Evolutionary conservation across 2,329 filamentous ascomycete species (phyloP).

Genomic region (Fusarium humuli): DNA sequence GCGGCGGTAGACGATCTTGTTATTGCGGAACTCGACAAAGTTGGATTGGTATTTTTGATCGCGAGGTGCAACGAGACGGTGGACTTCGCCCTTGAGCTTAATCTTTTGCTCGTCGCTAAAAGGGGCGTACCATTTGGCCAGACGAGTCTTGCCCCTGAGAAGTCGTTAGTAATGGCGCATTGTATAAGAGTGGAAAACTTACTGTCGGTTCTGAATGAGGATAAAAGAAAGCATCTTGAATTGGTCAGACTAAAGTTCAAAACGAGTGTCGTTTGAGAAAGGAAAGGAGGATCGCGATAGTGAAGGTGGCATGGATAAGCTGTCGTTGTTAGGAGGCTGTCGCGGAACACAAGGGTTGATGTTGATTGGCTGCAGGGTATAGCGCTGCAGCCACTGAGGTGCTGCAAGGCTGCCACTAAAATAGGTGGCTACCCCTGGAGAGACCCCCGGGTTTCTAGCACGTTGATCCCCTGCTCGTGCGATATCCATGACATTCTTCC

Average conservation of each 20-base stretch:
- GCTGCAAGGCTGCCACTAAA: slow-evolving; percentile 31
- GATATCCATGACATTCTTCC: neutral
- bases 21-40: slow-evolving; percentile 95
- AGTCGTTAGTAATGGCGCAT: neutral
- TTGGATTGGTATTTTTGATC: slow-evolving; percentile 99
- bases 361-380: slow-evolving; percentile 18
- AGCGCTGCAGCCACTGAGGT: slow-evolving; percentile 12
- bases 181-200: slow-evolving; percentile 30
- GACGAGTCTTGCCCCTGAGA: slow-evolving; percentile 91
- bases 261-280: slow-evolving; percentile 9
- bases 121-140: slow-evolving; percentile 99
- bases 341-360: slow-evolving; percentile 24
- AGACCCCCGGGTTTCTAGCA: slow-evolving; percentile 15
- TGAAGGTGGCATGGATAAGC: slow-evolving; percentile 35
- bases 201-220: slow-evolving; percentile 91
- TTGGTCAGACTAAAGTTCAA: slow-evolving; percentile 9
- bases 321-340: slow-evolving; percentile 33
- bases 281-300: slow-evolving; percentile 25
- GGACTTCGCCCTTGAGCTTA: slow-evolving; percentile 98
- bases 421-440: slow-evolving; percentile 1
- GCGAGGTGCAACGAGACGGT: slow-evolving; percentile 95
- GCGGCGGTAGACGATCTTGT: slow-evolving; percentile 96
- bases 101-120: slow-evolving; percentile 99
- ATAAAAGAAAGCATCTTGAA: slow-evolving; percentile 81
- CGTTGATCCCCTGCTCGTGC: slow-evolving; percentile 10